A percentile compares a stretch with the other conserved stretches of the same genome.
These are phyloP conservation scores for Kandelia obovata DNA, from an alignment of 345 rosid genomes.

Conservation along the genomic window DNA sequence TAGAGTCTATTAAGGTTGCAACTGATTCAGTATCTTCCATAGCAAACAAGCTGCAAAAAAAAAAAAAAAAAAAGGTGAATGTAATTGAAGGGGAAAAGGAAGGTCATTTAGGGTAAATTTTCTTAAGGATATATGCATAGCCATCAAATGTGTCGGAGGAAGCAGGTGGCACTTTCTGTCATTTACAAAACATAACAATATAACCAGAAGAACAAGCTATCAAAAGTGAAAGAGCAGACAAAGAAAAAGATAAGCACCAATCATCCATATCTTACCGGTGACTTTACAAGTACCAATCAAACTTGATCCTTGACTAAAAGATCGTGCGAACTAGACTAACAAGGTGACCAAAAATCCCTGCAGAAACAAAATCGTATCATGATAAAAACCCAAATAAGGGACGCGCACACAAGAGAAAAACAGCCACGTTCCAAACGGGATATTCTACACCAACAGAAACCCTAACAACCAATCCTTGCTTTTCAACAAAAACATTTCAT, in stretches of 20 bases:
- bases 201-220: background rate
- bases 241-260: too few species aligned
- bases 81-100: background rate
- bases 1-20: constrained; percentile 74
- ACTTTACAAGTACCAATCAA: background rate
- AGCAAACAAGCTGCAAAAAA: constrained; percentile 32
- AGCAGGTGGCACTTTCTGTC: background rate
- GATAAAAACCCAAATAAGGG: background rate
- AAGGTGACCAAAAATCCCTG: constrained; percentile 3
- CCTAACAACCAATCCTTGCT: background rate
- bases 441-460: background rate
- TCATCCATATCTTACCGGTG: background rate
- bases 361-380: constrained; percentile 1
- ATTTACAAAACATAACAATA: background rate
- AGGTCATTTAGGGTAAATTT: background rate
- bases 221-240: background rate
- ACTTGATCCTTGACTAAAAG: constrained; percentile 2
- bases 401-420: background rate
- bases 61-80: background rate
- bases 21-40: constrained; percentile 81
- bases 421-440: background rate
- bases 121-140: background rate
- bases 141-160: background rate
- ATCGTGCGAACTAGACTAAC: constrained; percentile 9
- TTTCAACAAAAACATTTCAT: background rate